A percentile compares a stretch with the other conserved stretches of the same genome.
Evolutionary conservation across 176 grass and related monocot genomes (phyloP).

Genomic region (Tillandsia fasciculata): DNA sequence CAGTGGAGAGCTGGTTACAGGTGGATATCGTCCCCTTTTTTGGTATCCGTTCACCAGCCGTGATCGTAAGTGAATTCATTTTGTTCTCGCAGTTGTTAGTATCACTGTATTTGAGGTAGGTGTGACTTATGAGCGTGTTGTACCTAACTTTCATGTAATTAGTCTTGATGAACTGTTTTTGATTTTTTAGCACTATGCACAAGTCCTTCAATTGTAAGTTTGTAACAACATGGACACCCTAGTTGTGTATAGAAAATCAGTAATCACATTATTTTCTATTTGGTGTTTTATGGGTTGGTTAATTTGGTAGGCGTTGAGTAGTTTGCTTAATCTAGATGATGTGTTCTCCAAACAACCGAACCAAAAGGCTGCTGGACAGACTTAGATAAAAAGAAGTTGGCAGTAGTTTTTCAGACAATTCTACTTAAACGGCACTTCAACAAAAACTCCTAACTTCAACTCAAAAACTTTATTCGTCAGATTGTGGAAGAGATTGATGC

Average conservation of each 20-base stretch:
- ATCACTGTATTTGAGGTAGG: conserved; percentile 78
- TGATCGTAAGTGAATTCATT: conserved; percentile 91
- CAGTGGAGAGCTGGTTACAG: conserved; percentile 79
- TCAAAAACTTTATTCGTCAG: conserved; percentile 41
- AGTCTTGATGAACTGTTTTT: conserved; percentile 19
- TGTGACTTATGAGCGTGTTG: conserved; percentile 13
- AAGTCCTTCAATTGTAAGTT: not conserved
- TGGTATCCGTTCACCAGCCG: conserved; percentile 75
- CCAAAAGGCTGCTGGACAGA: no score
- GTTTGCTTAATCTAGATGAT: no score
- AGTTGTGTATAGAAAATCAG: no score
- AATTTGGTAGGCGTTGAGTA: no score
- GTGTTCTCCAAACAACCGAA: no score
- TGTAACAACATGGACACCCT: no score
- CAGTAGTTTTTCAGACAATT: no score
- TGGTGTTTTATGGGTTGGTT: no score
- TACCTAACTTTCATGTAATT: conserved; percentile 44
- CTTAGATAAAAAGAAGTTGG: no score
- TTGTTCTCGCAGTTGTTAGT: conserved; percentile 78
- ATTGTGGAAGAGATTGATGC: conserved; percentile 70
- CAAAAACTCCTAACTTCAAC: not conserved
- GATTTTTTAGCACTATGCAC: not conserved
- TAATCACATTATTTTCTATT: no score
- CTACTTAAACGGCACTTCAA: not conserved
- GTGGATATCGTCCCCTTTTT: conserved; percentile 87